Evolutionary conservation across 1,284 basidiomycete species (phyloP), one percentile per base, ranked within the genome.

Genomic region (Cerrena zonata): DNA sequence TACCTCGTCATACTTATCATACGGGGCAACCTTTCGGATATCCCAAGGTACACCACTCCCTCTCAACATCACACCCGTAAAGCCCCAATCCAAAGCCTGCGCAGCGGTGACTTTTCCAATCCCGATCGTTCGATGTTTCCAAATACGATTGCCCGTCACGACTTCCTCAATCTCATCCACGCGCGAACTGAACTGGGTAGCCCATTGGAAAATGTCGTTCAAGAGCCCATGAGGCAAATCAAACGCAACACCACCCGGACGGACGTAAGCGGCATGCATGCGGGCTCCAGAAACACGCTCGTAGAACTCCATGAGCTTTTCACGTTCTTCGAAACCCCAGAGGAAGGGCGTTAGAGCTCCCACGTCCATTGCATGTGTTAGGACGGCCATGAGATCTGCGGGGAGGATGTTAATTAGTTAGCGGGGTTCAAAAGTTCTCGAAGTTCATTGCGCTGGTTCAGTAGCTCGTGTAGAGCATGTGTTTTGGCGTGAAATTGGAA

Each of bases 241-340:
- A 67, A 94, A 98, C 1, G 96, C 94, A 45, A 99, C 96, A 64
- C 96, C 95, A 57, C 95, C 95, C 3, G 95, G 96, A 55, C 95
- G 91, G 45, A 99, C 86, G 69, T 98, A 99, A n/a, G 95, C 95
- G 4, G 94, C 86, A 67, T 99, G 95, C 64, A 99, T 79, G 54
- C 95, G 93, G 2, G 95, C 95, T 60, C 95, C 95, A 7, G 94
- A 98, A 30, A 99, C 94, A 52, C 95, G 92, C 73, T 99, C 95
- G 72, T 99, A 98, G 73, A 99, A 99, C 70, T 99, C 95, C 95
- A 98, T 98, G 58, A 99, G 84, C 77, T 99, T 98, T 74, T 99
- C 95, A 58, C 95, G 93, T 73, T 99, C 95, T 73, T 99, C 95
- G 78, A 99, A 98, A 64, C 94, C 96, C 94, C 94, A 99, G 37